Evolutionary conservation across 257 asterid species (phyloP), one percentile per base, ranked within the genome.

Genomic region (Mentha longifolia): DNA sequence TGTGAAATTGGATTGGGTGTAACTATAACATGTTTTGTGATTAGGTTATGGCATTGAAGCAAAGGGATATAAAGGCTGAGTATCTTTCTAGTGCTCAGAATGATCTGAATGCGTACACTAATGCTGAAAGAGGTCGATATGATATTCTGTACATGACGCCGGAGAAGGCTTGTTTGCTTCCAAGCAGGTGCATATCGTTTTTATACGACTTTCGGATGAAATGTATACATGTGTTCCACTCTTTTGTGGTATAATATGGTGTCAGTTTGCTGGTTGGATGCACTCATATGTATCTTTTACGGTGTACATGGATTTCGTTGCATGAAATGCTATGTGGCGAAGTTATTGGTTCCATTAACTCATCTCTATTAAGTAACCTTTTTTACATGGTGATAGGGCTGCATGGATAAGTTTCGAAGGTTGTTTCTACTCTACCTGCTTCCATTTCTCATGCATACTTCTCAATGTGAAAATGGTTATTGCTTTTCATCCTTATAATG

Each of bases 1-100:
- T 20, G 42, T 70, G 51, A 33, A 46, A 59, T n/a, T 67, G 72
- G 57, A 14, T 60, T 57, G 25, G 16, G 41, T 67, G 25, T 65
- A 16, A 15, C 68, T 51, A 35, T 17, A 7, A 22, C 0, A 12
- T 62, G 63, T 71, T 61, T 56, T 70, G 12, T 67, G 68, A 42
- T 67, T 77, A 93, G 98, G 96, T 91, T 3, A 91, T 93, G 98
- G 95, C 97, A 16, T 68, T 91, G 83, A 93, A 89, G 81, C 85
- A 91, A 72, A 85, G 97, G 84, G 97, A 97, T 37, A 86, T 93
- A 68, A 78, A 64, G 50, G 93, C 96, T 0, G 97, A 91, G 79
- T 86, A 86, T 84, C 88, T 93, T 58, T 93, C 98, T 30, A 89
- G 98, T 78, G 91, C 94, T 79, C 98, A 86, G 81, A 82, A 79